Evolutionary conservation across 2,329 filamentous ascomycete genomes (phyloP).

Genomic region (Rachicladosporium sp.): DNA sequence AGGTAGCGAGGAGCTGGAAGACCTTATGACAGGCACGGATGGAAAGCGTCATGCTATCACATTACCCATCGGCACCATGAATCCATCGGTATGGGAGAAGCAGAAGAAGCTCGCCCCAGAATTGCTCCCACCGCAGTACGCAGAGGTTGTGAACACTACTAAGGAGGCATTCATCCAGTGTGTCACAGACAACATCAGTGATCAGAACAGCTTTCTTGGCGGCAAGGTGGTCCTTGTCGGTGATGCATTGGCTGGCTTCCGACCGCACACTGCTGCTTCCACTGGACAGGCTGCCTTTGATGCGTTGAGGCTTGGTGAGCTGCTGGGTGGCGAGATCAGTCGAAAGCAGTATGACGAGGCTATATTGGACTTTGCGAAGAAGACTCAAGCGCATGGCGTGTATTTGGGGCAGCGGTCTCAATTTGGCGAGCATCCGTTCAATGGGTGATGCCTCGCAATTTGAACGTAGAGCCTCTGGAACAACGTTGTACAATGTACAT

Average conservation of each 20-base stretch:
- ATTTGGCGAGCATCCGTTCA: conserved; percentile 24
- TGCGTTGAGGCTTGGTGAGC: conserved; percentile 28
- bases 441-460: background rate
- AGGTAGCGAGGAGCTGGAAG: conserved; percentile 26
- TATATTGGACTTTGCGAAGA: conserved; percentile 25
- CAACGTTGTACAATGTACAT: no score
- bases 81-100: conserved; percentile 27
- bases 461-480: no score
- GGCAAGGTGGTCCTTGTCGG: conserved; percentile 35
- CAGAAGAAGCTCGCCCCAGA: conserved; percentile 23
- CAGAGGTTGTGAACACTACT: conserved; percentile 30
- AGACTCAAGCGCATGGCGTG: conserved; percentile 27
- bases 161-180: conserved; percentile 34
- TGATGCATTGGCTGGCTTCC: conserved; percentile 34
- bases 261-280: conserved; percentile 35
- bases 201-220: conserved; percentile 26
- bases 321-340: conserved; percentile 26
- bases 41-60: conserved; percentile 31
- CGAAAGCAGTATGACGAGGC: conserved; percentile 25
- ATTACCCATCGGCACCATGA: conserved; percentile 30
- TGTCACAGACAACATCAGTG: conserved; percentile 31
- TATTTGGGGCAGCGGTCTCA: conserved; percentile 30
- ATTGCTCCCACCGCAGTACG: conserved; percentile 28
- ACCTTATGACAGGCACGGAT: conserved; percentile 34
- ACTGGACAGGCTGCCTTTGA: conserved; percentile 38